A percentile compares a stretch with the other conserved stretches of the same genome.
Conservation (phyloP, 768 basidiomycete genomes). For the Russula lepida region DNA sequence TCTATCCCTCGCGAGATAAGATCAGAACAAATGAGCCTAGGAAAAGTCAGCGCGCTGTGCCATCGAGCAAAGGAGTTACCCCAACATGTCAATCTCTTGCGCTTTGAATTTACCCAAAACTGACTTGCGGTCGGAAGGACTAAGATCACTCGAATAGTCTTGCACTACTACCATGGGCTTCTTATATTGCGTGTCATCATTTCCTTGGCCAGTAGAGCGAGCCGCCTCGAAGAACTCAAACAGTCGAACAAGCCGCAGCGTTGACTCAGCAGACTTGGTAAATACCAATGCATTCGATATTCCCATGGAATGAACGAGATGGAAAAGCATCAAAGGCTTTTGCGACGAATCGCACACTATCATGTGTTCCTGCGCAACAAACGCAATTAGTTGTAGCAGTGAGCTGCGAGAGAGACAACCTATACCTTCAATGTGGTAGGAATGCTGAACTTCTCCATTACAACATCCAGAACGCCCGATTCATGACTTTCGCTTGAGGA, state of each 20-base stretch:
- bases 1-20: slow-evolving; percentile 94
- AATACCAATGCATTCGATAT: slow-evolving; percentile 79
- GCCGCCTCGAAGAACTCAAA: slow-evolving; percentile 73
- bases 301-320: slow-evolving; percentile 59
- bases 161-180: slow-evolving; percentile 36
- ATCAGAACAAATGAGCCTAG: slow-evolving; percentile 91
- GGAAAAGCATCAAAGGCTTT: slow-evolving; percentile 85
- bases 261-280: slow-evolving; percentile 94
- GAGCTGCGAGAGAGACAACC: slow-evolving; percentile 10
- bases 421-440: slow-evolving; percentile 68
- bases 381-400: neutral
- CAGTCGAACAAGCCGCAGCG: slow-evolving; percentile 69
- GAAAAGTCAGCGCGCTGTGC: neutral
- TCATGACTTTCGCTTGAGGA: slow-evolving; percentile 27
- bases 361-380: slow-evolving; percentile 66
- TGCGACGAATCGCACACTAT: slow-evolving; percentile 64
- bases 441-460: slow-evolving; percentile 73
- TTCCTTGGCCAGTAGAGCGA: slow-evolving; percentile 20
- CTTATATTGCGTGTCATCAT: slow-evolving; percentile 20
- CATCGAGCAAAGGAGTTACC: slow-evolving; percentile 25
- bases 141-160: slow-evolving; percentile 85
- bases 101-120: slow-evolving; percentile 77
- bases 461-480: slow-evolving; percentile 41
- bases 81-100: slow-evolving; percentile 73
- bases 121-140: slow-evolving; percentile 57